A percentile compares a stretch with the other conserved stretches of the same genome.
These are phyloP conservation scores for Nymphaea colorata DNA, from an alignment of 164 flowering plant genomes.

Conservation along the genomic window DNA sequence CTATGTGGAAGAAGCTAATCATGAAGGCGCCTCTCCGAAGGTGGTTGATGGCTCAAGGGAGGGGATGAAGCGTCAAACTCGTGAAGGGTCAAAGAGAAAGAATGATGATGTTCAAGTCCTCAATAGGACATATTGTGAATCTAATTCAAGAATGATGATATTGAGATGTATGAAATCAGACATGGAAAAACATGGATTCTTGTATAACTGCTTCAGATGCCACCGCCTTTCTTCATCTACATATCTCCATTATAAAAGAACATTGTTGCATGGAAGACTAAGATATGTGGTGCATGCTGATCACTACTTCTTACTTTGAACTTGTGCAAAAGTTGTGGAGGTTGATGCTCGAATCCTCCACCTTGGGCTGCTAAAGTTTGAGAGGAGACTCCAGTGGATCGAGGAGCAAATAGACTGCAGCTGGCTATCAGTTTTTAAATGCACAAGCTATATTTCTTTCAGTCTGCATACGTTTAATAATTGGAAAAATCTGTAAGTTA, in stretches of 20 bases:
- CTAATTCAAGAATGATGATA: conserved; percentile 18
- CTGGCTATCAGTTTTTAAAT: too few species aligned
- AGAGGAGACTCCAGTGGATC: too few species aligned
- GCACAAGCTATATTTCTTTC: too few species aligned
- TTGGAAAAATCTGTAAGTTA: too few species aligned
- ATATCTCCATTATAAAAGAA: conserved; percentile 50
- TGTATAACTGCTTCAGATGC: conserved; percentile 57
- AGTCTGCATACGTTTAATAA: too few species aligned
- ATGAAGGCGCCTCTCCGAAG: too few species aligned
- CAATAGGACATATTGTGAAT: neutral
- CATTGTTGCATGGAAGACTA: conserved; percentile 31
- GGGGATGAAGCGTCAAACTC: neutral
- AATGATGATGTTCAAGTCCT: neutral
- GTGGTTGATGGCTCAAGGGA: neutral
- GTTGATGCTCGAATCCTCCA: conserved; percentile 65
- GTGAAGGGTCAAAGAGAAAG: neutral
- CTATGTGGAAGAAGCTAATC: neutral
- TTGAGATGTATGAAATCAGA: conserved; percentile 38
- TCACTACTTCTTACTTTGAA: conserved; percentile 74
- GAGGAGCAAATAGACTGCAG: too few species aligned
- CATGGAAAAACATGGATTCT: conserved; percentile 70
- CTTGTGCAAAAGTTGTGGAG: conserved; percentile 57
- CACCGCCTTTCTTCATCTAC: conserved; percentile 28
- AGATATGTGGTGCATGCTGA: conserved; percentile 72
- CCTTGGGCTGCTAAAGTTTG: conserved; percentile 40